phyloP scores from a whole-genome alignment of 768 basidiomycete species.

The Boletus pseudopeckii region DNA sequence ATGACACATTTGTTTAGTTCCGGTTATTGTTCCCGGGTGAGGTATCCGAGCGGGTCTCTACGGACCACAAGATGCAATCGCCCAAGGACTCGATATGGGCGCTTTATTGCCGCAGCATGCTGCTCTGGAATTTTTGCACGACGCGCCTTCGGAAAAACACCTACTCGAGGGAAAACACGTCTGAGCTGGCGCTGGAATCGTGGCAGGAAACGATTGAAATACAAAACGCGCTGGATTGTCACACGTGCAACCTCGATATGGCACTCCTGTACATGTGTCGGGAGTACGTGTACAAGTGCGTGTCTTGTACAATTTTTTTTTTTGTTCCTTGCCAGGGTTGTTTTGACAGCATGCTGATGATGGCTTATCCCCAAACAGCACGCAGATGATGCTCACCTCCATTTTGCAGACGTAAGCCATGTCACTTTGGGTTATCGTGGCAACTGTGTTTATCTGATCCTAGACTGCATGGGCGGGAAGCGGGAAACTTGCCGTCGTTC shows the following conservation, averaged over 20 bases:
- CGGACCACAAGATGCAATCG: constrained; percentile 44
- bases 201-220: constrained; percentile 66
- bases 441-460: constrained; percentile 3
- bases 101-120: constrained; percentile 76
- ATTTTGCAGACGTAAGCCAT: constrained; percentile 58
- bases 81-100: constrained; percentile 82
- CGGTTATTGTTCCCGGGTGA: constrained; percentile 75
- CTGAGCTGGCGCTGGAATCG: constrained; percentile 56
- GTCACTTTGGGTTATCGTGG: not conserved
- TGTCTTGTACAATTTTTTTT: constrained; percentile 14
- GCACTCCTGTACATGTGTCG: constrained; percentile 61
- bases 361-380: constrained; percentile 38
- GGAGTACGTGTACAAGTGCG: constrained; percentile 75
- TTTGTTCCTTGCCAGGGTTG: constrained; percentile 6
- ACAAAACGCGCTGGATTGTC: constrained; percentile 63
- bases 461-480: constrained; percentile 53
- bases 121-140: constrained; percentile 70
- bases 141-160: constrained; percentile 45
- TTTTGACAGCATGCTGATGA: constrained; percentile 13
- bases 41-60: constrained; percentile 48
- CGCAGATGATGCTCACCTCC: constrained; percentile 61
- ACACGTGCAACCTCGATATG: constrained; percentile 69
- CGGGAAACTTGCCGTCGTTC: constrained; percentile 49
- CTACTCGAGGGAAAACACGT: constrained; percentile 48
- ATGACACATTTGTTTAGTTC: constrained; percentile 16